Evolutionary conservation across 148 eudicot genomes (phyloP).

Genomic region (Camellia lanceoleosa): DNA sequence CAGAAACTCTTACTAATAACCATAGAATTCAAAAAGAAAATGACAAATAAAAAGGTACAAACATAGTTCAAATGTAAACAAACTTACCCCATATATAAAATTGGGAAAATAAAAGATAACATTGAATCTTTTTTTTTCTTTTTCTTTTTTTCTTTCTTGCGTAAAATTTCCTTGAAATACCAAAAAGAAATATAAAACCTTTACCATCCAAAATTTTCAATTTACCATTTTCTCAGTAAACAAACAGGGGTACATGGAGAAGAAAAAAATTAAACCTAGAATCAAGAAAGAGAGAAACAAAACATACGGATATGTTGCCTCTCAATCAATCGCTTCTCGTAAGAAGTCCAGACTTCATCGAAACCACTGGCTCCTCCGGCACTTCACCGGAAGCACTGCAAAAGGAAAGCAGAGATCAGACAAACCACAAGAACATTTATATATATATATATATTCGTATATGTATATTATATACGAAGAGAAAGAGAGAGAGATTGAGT

Average conservation of each 20-base stretch:
- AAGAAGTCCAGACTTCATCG: conserved; percentile 79
- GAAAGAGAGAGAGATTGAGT: conserved; percentile 45
- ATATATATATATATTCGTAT: background rate
- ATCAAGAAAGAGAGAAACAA: background rate
- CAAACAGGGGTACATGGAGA: background rate
- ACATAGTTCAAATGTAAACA: no score
- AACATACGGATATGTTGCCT: conserved; percentile 71
- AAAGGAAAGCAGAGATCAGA: conserved; percentile 5
- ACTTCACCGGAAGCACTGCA: conserved; percentile 95
- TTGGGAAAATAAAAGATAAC: no score
- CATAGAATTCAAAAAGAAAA: no score
- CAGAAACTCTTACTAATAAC: no score
- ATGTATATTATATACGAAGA: background rate
- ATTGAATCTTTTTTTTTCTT: no score
- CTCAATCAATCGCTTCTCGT: conserved; percentile 84
- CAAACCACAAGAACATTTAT: background rate
- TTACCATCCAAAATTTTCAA: background rate
- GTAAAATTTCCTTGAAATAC: no score
- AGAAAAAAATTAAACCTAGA: conserved; percentile 22
- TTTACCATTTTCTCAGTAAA: background rate
- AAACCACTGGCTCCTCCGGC: conserved; percentile 95
- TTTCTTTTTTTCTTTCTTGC: no score
- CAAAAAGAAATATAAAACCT: no score
- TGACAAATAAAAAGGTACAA: no score
- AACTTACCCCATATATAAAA: no score